Base-by-base conservation (phyloP, 23 red algal genomes). In the Gracilaria caudata region DNA sequence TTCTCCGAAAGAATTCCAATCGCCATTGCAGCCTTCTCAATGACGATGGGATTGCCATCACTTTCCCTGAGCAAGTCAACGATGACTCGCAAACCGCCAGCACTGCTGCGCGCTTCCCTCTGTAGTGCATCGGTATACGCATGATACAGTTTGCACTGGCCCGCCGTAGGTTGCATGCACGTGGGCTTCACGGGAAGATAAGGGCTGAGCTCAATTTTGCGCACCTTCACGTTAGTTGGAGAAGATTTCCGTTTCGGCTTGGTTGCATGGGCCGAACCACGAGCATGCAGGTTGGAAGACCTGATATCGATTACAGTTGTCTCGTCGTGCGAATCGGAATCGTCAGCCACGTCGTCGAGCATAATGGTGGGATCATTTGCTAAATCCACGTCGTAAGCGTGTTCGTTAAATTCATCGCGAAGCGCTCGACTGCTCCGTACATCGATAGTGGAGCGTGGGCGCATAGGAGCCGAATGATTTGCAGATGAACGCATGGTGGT, bases 11-110 rank as follows among this genome's bases (percentile, higher is more conserved):
- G 85, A 68, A 78, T 64, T 16, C 72, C 85, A 36, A 89, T 89
- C 7, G 68, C 85, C 71, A 89, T 24, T 4, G 85, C 85, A n/a
- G 85, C 85, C 38, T 89, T 89, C 55, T 89, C 85, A 58, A 89
- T 89, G 28, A 89, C 72, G 30, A 89, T 79, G 36, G 85, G 85
- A 51, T 89, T 89, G 11, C 85, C 85, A 47, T 89, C 85, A 35
- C 85, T 79, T 38, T 89, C 85, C 73, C 85, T 60, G 10, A 89
- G 72, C 33, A 89, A 44, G 51, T 89, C 74, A 21, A 89, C 85
- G 37, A 89, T 89, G 39, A 72, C 72, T 0, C 85, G 46, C 35
- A 89, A 34, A 29, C 85, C 85, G 36, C 85, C 85, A 7, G 63
- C 85, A 79, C 51, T 60, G 11, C 85, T 40, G 9, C 85, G 47